Conservation (phyloP, 176 grass and related monocot species). For the Eremochloa ophiuroides region DNA sequence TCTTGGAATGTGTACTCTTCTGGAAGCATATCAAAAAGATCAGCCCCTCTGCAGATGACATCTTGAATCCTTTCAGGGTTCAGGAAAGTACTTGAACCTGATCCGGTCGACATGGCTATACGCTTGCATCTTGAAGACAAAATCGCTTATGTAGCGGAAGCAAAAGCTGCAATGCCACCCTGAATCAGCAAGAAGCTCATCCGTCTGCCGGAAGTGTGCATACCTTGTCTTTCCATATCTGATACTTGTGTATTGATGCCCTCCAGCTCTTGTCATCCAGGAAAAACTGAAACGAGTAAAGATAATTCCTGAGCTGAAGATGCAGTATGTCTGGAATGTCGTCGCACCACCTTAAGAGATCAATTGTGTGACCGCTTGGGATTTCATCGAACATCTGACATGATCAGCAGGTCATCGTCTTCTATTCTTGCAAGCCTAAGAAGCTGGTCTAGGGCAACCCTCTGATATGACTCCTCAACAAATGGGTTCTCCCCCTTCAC, state of each 20-base stretch:
- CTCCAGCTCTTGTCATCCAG: conserved; percentile 93
- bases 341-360: conserved; percentile 93
- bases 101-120: conserved; percentile 95
- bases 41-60: conserved; percentile 88
- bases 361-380: conserved; percentile 80
- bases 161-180: conserved; percentile 99
- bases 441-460: conserved; percentile 87
- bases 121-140: conserved; percentile 92
- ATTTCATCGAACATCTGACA: conserved; percentile 99
- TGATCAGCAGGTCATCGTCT: conserved; percentile 94
- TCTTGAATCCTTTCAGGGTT: conserved; percentile 87
- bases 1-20: conserved; percentile 98
- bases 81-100: conserved; percentile 78
- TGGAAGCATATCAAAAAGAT: conserved; percentile 99
- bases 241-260: conserved; percentile 74
- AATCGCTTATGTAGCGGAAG: conserved; percentile 80
- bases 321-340: conserved; percentile 82
- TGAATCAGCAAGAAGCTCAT: conserved; percentile 85
- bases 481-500: conserved; percentile 95
- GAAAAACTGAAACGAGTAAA: conserved; percentile 94
- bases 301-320: conserved; percentile 88
- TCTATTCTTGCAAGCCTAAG: conserved; percentile 68
- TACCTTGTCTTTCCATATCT: conserved; percentile 66
- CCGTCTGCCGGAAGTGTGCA: conserved; percentile 78
- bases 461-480: conserved; percentile 93